A percentile compares a stretch with the other conserved stretches of the same genome.
Conservation (phyloP, 805 yeast species). For the Yamadazyma sp. region DNA sequence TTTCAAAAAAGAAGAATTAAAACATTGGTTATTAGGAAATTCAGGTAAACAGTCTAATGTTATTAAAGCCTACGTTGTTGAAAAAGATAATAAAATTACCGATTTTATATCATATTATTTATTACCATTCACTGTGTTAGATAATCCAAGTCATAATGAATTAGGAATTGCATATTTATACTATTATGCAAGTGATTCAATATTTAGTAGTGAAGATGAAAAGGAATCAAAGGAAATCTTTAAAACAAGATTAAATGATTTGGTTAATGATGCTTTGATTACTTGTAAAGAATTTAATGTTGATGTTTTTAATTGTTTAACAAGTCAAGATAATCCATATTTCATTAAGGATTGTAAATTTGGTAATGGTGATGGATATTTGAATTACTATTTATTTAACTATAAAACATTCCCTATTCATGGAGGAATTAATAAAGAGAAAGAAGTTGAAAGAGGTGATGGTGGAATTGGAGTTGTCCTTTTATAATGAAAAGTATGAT, state of each 20-base stretch:
- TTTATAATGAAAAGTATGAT: slow-evolving; percentile 46
- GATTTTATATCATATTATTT: slow-evolving; percentile 90
- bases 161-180: slow-evolving; percentile 84
- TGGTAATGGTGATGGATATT: slow-evolving; percentile 89
- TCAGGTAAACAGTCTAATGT: slow-evolving; percentile 40
- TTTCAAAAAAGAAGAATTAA: slow-evolving; percentile 64
- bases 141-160: slow-evolving; percentile 58
- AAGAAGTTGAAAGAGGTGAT: slow-evolving; percentile 48
- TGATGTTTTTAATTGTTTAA: slow-evolving; percentile 92
- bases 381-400: slow-evolving; percentile 90
- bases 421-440: slow-evolving; percentile 71
- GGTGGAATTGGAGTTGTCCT: slow-evolving; percentile 92
- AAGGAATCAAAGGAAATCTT: slow-evolving; percentile 38
- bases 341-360: slow-evolving; percentile 82
- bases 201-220: slow-evolving; percentile 28
- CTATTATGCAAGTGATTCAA: slow-evolving; percentile 81
- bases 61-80: slow-evolving; percentile 76
- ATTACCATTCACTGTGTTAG: slow-evolving; percentile 80
- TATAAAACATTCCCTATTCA: slow-evolving; percentile 75
- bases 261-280: slow-evolving; percentile 74
- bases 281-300: slow-evolving; percentile 64
- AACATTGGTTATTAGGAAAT: slow-evolving; percentile 75
- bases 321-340: slow-evolving; percentile 84
- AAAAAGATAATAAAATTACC: slow-evolving; percentile 61
- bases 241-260: slow-evolving; percentile 54